phyloP scores from a whole-genome alignment of 306 rosid species.

The Ammopiptanthus mongolicus region DNA sequence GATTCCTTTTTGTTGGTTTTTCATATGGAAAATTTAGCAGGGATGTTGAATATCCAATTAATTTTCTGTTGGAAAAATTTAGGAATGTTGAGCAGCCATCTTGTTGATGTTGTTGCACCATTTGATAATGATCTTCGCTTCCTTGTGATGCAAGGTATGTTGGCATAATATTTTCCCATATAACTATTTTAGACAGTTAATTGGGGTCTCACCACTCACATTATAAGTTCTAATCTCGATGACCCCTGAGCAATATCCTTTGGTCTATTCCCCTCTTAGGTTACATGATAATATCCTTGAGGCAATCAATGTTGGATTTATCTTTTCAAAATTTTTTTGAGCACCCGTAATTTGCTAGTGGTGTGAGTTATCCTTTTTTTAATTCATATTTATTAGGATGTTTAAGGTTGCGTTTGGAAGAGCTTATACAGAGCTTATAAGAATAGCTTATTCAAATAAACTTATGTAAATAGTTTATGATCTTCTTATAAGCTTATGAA shows the following conservation, averaged over 20 bases:
- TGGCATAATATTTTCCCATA: neutral
- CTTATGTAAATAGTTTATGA: no score
- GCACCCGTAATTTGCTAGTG: neutral
- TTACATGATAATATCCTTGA: neutral
- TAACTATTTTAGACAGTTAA: neutral
- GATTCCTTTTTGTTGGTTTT: slow-evolving; percentile 4
- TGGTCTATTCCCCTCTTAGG: neutral
- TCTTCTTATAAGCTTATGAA: no score
- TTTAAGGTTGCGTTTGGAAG: no score
- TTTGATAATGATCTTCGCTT: slow-evolving; percentile 49
- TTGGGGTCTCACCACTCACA: neutral
- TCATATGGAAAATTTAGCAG: neutral
- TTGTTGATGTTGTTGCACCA: slow-evolving; percentile 39
- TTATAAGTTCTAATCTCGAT: neutral
- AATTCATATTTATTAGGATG: neutral
- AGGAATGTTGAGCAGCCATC: slow-evolving; percentile 31
- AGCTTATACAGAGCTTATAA: no score
- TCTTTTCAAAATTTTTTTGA: neutral
- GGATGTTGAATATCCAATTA: no score
- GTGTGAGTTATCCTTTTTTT: neutral
- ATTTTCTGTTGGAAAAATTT: neutral
- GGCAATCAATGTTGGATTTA: neutral
- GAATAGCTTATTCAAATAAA: no score
- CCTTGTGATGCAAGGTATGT: slow-evolving; percentile 65
- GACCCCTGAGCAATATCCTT: neutral